Base-by-base conservation (phyloP, 805 yeast species). In the Candida montana region DNA sequence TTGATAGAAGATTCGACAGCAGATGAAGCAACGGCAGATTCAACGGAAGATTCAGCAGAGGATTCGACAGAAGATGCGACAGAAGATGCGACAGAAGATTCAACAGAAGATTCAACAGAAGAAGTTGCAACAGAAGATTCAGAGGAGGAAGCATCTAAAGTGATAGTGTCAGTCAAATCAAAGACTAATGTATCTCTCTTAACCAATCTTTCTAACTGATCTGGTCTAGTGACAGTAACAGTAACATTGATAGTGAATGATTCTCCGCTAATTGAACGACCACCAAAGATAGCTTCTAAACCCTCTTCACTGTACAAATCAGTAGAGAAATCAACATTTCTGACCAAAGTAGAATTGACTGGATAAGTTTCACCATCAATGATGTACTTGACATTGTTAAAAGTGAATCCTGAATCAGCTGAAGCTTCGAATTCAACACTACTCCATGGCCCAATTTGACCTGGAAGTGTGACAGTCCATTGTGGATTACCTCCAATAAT, bases 381-480 rank as follows among this genome's bases (percentile, higher is more conserved):
- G 33, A 20, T n/a, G 10, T 37, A 37, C 18, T 28, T 37, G 21
- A 37, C 32, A 27, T 21, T 31, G 12, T 17, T 19, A 23, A 41
- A 41, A 10, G 18, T 19, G 31, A 36, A 41, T 12, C 23, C 17
- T 16, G 26, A 11, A 24, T 41, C 45, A 7, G 32, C 29, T 23
- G 18, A 10, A 23, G 33, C 45, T 13, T 26, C 27, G 15, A 33
- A 33, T 9, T 23, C 33, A 23, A 49, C 37, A 16, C 37, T 33
- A 16, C 43, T 35, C 57, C 57, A 51, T 44, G 55, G 55, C 6
- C 52, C 51, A 29, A 50, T 42, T n/a, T 26, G 32, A 21, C 49
- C 50, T 45, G 57, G 55, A 41, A 53, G 24, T 15, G 34, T 12
- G 12, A 49, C 5, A 11, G 24, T 35, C 53, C 53, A 52, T 26